Evolutionary conservation across 257 asterid species (phyloP).

Genomic region (Plectranthus barbatus): DNA sequence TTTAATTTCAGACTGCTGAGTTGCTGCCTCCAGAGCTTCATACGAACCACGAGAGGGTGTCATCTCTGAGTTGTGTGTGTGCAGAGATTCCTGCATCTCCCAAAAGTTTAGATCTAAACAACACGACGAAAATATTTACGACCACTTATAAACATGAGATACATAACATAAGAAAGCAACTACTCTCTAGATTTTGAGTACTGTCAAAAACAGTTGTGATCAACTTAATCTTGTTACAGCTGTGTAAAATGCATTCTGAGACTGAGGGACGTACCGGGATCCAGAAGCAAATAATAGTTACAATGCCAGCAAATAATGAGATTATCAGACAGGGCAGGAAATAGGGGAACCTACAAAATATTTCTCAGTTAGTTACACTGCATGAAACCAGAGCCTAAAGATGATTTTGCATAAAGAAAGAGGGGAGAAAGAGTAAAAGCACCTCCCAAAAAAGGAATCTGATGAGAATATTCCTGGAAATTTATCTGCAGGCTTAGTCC

Average conservation of each 20-base stretch:
- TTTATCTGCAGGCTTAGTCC: constrained; percentile 67
- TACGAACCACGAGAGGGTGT: constrained; percentile 7
- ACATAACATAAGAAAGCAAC: not conserved
- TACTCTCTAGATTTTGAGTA: not conserved
- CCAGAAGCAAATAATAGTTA: constrained; percentile 46
- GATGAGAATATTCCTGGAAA: constrained; percentile 53
- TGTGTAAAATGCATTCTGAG: not conserved
- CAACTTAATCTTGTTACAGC: not conserved
- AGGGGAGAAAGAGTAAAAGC: not conserved
- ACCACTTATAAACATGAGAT: not conserved
- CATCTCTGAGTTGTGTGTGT: constrained; percentile 28
- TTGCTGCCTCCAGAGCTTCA: constrained; percentile 32
- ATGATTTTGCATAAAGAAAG: not conserved
- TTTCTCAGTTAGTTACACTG: not conserved
- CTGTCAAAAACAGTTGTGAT: not conserved
- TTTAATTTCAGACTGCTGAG: constrained; percentile 12
- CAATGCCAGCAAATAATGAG: constrained; percentile 44
- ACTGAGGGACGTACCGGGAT: constrained; percentile 50
- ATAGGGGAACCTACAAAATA: constrained; percentile 60
- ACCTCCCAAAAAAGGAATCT: constrained; percentile 63
- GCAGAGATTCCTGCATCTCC: constrained; percentile 59
- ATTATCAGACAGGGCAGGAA: constrained; percentile 62
- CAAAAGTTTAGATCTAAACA: not conserved
- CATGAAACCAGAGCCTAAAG: not conserved
- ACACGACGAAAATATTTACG: not conserved